Conservation (phyloP, 306 rosid genomes). For the barrel medic (Medicago truncatula) region DNA sequence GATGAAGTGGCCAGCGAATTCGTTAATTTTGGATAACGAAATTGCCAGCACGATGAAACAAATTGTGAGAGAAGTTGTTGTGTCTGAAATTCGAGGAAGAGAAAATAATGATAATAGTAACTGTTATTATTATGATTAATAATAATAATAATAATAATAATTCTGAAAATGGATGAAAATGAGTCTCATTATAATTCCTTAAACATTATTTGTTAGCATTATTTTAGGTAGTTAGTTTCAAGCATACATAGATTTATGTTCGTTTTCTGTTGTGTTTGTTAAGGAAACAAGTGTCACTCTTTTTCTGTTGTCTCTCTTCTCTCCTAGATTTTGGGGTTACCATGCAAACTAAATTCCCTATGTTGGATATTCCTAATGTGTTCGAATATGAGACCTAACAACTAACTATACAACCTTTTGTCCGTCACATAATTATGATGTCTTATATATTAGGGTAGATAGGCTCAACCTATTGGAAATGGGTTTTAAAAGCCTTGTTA, state of each 20-base stretch:
- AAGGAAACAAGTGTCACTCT: constrained; percentile 45
- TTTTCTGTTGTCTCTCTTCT: background rate
- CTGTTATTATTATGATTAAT: background rate
- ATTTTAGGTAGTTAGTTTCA: constrained; percentile 43
- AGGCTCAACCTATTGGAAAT: background rate
- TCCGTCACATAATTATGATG: background rate
- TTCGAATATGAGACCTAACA: background rate
- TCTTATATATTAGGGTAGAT: background rate
- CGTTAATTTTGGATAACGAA: constrained; percentile 24
- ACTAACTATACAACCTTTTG: background rate
- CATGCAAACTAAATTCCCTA: constrained; percentile 46
- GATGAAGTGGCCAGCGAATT: constrained; percentile 30
- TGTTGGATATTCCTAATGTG: too few relatives aligned
- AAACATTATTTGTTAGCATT: constrained; percentile 29
- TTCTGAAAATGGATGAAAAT: constrained; percentile 10
- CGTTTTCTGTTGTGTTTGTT: constrained; percentile 23
- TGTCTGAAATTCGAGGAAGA: background rate
- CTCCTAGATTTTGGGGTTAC: constrained; percentile 66
- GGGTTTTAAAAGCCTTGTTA: background rate
- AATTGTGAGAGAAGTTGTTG: background rate
- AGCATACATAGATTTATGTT: constrained; percentile 20
- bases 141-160: background rate
- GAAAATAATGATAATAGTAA: background rate
- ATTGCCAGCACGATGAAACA: constrained; percentile 30
- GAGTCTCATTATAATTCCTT: constrained; percentile 23